Evolutionary conservation across 495 filamentous ascomycete species (phyloP), one percentile per base, ranked within the genome.

Genomic region (Annulohypoxylon maeteangense): DNA sequence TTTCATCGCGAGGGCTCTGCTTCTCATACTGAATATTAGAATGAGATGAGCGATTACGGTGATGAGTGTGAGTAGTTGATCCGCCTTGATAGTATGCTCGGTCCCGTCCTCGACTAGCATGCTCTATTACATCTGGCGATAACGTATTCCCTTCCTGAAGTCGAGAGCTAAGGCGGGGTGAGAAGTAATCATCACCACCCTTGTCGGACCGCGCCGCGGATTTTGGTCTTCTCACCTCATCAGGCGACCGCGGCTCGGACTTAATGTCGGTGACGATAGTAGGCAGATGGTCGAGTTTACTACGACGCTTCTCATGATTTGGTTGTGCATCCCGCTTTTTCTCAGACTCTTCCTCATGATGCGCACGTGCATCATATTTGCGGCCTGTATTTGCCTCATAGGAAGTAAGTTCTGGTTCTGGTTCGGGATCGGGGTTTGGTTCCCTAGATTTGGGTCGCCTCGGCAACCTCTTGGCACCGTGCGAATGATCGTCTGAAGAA

Each of bases 311-410:
- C 59, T 78, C 74, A 56, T 54, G 62, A 42, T 54, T 63, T 47
- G 58, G 62, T n/a, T 54, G 40, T 12, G 32, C n/a, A 51, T 74
- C 74, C 6, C 48, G 59, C 44, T 72, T 72, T 47, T 53, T 66
- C 31, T 56, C 62, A 12, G 65, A 14, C 11, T 70, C 67, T 7
- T 75, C 68, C 23, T 79, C 77, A n/a, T 67, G 54, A 67, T 51
- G 51, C 36, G 25, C 3, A 75, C 73, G 55, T 22, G 73, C 32
- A 1, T 77, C 76, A 57, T 76, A 79, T 58, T 82, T 80, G 27
- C 81, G 75, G 55, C 80, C 76, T 3, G 79, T 84, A 58, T 83
- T 82, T 11, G 79, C 80, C 22, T 83, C 77, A 36, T 82, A 83
- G 10, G 60, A 71, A 42, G 42, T 57, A 27, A 68, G 60, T 18